Evolutionary conservation across 208 protist genomes (phyloP).

Genomic region (Endotrypanum monterogeii): DNA sequence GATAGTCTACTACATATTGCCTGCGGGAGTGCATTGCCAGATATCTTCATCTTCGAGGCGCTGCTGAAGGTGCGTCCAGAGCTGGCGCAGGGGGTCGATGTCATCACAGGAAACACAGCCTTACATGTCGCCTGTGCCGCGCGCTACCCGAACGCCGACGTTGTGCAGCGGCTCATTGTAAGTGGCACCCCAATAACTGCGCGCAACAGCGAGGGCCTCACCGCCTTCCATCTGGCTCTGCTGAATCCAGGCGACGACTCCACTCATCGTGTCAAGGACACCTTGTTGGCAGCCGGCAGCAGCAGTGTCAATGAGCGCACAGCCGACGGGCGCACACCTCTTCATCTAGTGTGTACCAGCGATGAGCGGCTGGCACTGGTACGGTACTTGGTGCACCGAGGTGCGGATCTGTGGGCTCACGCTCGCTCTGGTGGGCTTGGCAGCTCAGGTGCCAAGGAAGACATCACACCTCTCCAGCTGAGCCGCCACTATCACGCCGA

Average conservation of each 20-base stretch:
- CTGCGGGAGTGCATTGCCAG: slow-evolving; percentile 16
- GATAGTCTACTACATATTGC: slow-evolving; percentile 46
- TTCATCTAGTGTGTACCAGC: slow-evolving; percentile 42
- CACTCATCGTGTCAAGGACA: slow-evolving; percentile 34
- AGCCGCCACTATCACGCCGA: neutral
- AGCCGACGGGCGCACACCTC: slow-evolving; percentile 28
- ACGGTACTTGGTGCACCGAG: slow-evolving; percentile 34
- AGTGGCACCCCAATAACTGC: slow-evolving; percentile 1
- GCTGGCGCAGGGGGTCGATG: slow-evolving; percentile 38
- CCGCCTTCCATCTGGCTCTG: slow-evolving; percentile 47
- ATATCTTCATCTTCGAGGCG: slow-evolving; percentile 26
- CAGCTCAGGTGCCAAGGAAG: neutral
- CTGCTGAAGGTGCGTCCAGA: slow-evolving; percentile 39
- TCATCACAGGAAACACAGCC: slow-evolving; percentile 38
- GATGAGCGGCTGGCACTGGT: slow-evolving; percentile 30
- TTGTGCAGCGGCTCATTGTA: slow-evolving; percentile 38
- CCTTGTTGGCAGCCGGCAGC: slow-evolving; percentile 33
- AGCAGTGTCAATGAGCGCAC: slow-evolving; percentile 45
- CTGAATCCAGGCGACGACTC: slow-evolving; percentile 33
- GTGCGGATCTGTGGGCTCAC: slow-evolving; percentile 20
- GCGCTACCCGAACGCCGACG: slow-evolving; percentile 15
- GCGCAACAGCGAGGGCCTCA: slow-evolving; percentile 37
- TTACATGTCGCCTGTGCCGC: slow-evolving; percentile 49
- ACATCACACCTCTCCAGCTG: neutral
- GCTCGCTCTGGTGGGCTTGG: neutral